Base-by-base conservation (phyloP, 441 rosid genomes). In the Euphorbia celastroides region DNA sequence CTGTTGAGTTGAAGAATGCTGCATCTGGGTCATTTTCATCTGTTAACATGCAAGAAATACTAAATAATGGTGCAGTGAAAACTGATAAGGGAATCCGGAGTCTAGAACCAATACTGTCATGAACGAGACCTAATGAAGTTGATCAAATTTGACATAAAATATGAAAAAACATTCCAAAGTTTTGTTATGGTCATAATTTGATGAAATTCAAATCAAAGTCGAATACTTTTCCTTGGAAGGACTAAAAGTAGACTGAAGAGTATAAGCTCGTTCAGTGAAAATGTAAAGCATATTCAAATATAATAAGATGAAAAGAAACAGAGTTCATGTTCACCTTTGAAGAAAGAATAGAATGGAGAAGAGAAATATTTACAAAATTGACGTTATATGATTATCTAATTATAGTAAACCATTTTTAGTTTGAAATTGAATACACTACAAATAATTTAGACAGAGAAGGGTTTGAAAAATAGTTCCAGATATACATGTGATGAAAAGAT, bases 1-100 rank as follows among this genome's bases (percentile, higher is more conserved):
- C 57, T 77, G 87, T 72, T 81, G 85, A 74, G 83, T 82, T n/a
- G 83, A 81, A 76, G 88, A 77, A 41, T 83, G 85, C 58, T 79
- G 86, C 80, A 78, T 74, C 73, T 84, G 88, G n/a, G 70, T 68
- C 75, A 74, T 74, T 80, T 83, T 86, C 74, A 82, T 82, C 88
- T 86, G 80, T 73, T 62, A 74, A 78, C 44, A 66, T 46, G 41
- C 69, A 59, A 1, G 26, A 55, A 67, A 65, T 6, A 63, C 22
- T 59, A 22, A 70, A 62, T 64, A 7, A 22, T 34, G 62, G 58
- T 68, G 60, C 54, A 71, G 64, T 62, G 38, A 23, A 38, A 42
- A 63, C 13, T 46, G 38, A 46, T 23, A 22, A 69, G 61, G n/a
- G 46, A 31, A 19, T 52, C 60, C 27, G 14, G 5, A 51, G 55